phyloP scores from a whole-genome alignment of 2,329 filamentous ascomycete genomes.

The Trichophyton verrucosum region DNA sequence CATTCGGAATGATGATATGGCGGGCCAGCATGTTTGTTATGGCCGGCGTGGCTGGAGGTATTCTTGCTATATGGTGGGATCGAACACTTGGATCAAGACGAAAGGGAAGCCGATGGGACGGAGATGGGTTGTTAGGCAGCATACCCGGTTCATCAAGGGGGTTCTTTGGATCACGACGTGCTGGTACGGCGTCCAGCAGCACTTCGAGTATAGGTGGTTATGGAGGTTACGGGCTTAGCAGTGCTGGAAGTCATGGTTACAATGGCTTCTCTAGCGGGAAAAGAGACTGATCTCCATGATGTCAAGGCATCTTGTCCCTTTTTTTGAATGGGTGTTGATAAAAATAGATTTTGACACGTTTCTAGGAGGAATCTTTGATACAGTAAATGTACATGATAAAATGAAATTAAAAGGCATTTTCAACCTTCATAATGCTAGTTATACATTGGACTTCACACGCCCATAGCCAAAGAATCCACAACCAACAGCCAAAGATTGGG shows the following conservation, averaged over 20 bases:
- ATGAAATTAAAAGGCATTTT: not conserved
- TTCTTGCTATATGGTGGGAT: constrained; percentile 29
- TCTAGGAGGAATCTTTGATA: not conserved
- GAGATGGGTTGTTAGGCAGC: constrained; percentile 36
- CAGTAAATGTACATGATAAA: not conserved
- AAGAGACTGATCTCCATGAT: constrained; percentile 26
- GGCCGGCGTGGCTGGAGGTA: constrained; percentile 25
- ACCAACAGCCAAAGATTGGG: not conserved
- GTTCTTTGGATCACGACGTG: constrained; percentile 36
- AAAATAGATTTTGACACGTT: not conserved
- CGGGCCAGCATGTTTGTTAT: constrained; percentile 19
- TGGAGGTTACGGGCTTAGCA: constrained; percentile 41
- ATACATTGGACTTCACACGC: not conserved
- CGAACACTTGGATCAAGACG: constrained; percentile 18
- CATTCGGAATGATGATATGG: constrained; percentile 14
- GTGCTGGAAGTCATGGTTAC: constrained; percentile 17
- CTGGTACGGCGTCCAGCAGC: constrained; percentile 37
- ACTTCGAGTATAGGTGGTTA: constrained; percentile 37
- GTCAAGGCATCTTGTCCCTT: not conserved
- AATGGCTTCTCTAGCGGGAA: constrained; percentile 29
- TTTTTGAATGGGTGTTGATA: not conserved
- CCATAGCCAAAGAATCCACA: not conserved
- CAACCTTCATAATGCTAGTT: not conserved
- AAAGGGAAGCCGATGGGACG: constrained; percentile 23
- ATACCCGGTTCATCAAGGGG: not conserved